Evolutionary conservation across 2,329 filamentous ascomycete genomes (phyloP), one percentile per base, ranked within the genome.

Genomic region (Amauroascus niger): DNA sequence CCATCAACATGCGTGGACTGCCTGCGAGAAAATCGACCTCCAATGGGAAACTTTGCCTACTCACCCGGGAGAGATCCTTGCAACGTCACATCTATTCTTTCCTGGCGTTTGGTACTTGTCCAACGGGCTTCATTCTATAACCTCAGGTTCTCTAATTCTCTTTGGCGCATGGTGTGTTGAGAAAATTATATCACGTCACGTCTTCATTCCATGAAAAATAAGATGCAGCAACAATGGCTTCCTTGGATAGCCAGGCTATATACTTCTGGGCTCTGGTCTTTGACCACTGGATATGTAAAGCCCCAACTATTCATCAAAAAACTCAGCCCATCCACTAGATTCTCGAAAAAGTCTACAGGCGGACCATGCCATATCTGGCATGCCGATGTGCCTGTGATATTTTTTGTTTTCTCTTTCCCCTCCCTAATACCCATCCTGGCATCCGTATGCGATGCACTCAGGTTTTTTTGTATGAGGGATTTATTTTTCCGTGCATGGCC

Each of bases 21-120:
- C n/a, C n/a, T n/a, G n/a, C n/a, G n/a, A n/a, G n/a, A n/a, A n/a
- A n/a, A n/a, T n/a, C 9, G 18, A 24, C 37, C 28, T 43, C 49
- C 37, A 51, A 51, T 51, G 37, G 49, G 49, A 51, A 43, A 16
- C 39, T 24, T 22, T 22, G 13, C 26, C 28, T 13, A 4, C 14
- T 50, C 6, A 37, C 49, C 32, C 49, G n/a, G n/a, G n/a, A n/a
- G n/a, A n/a, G 37, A 51, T 51, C 49, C 49, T 43, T 51, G 49
- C 49, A 51, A 18, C 49, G 37, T 51, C 49, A 33, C 49, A 43
- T 6, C 33, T 35, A 11, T 3, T 14, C 13, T 35, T 11, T 13
- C 6, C 3, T 35, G 8, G 13, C 33, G 33, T 35, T 13, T 11
- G 14, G 33, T 13, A 4, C 14, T 13, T 35, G 33, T 11, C 6